Conservation (phyloP, 768 basidiomycete genomes). For the Pisolithus orientalis region DNA sequence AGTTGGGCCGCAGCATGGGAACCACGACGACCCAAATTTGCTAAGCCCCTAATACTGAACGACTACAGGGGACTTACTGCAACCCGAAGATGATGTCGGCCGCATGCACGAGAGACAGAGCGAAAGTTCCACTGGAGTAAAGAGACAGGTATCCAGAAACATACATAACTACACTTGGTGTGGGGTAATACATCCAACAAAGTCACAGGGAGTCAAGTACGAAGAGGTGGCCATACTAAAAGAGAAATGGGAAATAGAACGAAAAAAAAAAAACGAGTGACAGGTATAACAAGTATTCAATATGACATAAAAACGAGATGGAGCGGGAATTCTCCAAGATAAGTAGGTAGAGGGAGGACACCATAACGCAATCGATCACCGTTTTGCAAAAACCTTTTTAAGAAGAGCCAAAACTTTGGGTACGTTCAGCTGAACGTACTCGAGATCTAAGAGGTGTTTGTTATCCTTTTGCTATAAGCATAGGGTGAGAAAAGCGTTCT, state of each 20-base stretch:
- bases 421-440: constrained; percentile 96
- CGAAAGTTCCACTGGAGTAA: neutral
- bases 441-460: constrained; percentile 91
- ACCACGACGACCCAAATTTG: too few species aligned
- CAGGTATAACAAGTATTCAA: constrained; percentile 27
- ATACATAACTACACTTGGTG: constrained; percentile 29
- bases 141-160: constrained; percentile 32
- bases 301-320: constrained; percentile 24
- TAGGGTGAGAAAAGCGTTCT: constrained; percentile 9
- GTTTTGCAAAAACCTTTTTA: constrained; percentile 91
- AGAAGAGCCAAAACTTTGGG: constrained; percentile 88
- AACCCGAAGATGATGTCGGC: too few species aligned
- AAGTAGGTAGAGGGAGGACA: neutral
- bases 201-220: constrained; percentile 14
- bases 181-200: constrained; percentile 29
- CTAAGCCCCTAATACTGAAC: too few species aligned
- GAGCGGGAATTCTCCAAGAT: constrained; percentile 1
- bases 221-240: constrained; percentile 4
- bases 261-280: constrained; percentile 16
- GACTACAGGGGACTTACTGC: too few species aligned
- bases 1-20: too few species aligned
- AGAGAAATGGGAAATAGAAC: neutral
- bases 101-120: too few species aligned
- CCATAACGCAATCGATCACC: constrained; percentile 37
- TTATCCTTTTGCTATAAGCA: constrained; percentile 91